These are phyloP conservation scores for Stephania yunnanensis DNA, from an alignment of 164 flowering plant genomes.

Conservation along the genomic window DNA sequence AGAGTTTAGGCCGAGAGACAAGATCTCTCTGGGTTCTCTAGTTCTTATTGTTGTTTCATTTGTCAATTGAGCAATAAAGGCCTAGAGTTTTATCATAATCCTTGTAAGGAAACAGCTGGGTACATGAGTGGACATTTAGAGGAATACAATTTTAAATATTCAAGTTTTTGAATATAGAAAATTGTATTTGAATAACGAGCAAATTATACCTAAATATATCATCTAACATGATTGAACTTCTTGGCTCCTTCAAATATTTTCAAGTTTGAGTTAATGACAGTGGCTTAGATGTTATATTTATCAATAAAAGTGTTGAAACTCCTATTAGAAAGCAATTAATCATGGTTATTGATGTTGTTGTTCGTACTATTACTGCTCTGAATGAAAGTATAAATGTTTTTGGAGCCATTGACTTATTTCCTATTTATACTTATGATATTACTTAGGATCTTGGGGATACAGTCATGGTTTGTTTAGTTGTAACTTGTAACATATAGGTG, in stretches of 20 bases:
- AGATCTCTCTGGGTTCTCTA: too few species aligned
- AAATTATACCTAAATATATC: too few species aligned
- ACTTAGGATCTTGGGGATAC: background rate
- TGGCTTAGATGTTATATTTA: background rate
- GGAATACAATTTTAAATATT: too few species aligned
- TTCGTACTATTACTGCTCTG: background rate
- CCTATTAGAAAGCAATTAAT: background rate
- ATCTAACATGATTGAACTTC: too few species aligned
- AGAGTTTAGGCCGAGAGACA: too few species aligned
- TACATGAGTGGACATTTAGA: too few species aligned
- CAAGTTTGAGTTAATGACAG: background rate
- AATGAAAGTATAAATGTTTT: background rate
- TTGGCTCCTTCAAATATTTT: background rate
- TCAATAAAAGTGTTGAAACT: background rate
- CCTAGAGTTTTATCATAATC: too few species aligned
- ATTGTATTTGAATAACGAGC: too few species aligned
- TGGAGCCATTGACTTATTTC: background rate
- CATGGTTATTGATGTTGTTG: background rate
- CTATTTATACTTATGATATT: background rate
- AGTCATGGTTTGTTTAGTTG: background rate
- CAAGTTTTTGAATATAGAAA: too few species aligned
- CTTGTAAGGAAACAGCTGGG: too few species aligned
- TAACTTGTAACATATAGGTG: background rate
- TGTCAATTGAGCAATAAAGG: too few species aligned
- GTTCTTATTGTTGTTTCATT: too few species aligned